These are phyloP conservation scores for Alopecurus myosuroides DNA, from an alignment of 176 grass and related monocot genomes.

Conservation along the genomic window DNA sequence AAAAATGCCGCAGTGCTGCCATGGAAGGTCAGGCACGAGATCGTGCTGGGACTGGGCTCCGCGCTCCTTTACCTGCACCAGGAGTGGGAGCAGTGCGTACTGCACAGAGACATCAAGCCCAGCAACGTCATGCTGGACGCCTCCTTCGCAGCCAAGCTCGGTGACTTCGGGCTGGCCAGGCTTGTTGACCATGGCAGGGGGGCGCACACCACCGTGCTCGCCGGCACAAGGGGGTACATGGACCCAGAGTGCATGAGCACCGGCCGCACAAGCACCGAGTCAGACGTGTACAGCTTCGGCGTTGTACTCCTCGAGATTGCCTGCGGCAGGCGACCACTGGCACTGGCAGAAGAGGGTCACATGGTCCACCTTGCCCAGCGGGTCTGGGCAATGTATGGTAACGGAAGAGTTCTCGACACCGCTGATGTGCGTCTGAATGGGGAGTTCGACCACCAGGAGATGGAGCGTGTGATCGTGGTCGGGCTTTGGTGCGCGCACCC, in stretches of 20 bases:
- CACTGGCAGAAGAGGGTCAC: not conserved
- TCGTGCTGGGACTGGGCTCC: not conserved
- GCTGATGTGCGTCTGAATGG: slow-evolving; percentile 2
- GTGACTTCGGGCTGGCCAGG: slow-evolving; percentile 20
- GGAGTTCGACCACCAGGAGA: not conserved
- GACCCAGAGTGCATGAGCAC: not conserved
- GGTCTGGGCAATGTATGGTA: slow-evolving; percentile 12
- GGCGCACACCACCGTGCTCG: not conserved
- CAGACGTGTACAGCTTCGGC: slow-evolving; percentile 87
- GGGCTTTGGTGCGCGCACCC: slow-evolving; percentile 52
- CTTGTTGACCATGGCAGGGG: slow-evolving; percentile 4
- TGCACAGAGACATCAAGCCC: slow-evolving; percentile 23
- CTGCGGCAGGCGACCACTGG: not conserved
- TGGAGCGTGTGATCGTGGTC: slow-evolving; percentile 32
- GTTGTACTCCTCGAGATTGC: slow-evolving; percentile 45
- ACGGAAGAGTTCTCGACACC: not conserved
- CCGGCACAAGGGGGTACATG: slow-evolving; percentile 13
- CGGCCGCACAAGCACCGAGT: slow-evolving; percentile 22
- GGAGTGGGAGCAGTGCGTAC: slow-evolving; percentile 38
- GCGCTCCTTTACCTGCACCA: slow-evolving; percentile 21
- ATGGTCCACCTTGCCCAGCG: not conserved
- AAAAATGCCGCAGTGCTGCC: not conserved
- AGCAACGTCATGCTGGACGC: slow-evolving; percentile 30
- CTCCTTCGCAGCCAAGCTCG: slow-evolving; percentile 19
- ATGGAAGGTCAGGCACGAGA: slow-evolving; percentile 32